These are phyloP conservation scores for Fusarium devonianum DNA, from an alignment of 2,329 filamentous ascomycete genomes.

Conservation along the genomic window DNA sequence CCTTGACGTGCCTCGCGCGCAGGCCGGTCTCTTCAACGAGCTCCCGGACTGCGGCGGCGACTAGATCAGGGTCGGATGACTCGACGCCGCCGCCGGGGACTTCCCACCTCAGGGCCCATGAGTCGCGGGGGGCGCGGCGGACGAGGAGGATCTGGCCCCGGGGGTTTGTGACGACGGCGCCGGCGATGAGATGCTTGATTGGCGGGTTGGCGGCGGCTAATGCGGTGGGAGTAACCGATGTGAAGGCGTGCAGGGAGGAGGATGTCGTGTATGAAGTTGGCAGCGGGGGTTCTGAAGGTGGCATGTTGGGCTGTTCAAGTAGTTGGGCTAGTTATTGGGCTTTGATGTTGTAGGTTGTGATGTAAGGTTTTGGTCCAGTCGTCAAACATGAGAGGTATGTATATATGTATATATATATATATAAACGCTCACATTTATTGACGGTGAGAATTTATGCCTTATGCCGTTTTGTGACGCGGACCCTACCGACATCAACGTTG, in stretches of 20 bases:
- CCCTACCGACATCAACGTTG: too few relatives aligned
- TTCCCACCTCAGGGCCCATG: constrained; percentile 41
- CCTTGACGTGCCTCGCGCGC: constrained; percentile 38
- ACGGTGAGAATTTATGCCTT: too few relatives aligned
- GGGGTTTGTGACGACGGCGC: constrained; percentile 34
- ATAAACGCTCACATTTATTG: too few relatives aligned
- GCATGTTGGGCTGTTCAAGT: constrained; percentile 7
- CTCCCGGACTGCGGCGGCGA: constrained; percentile 50
- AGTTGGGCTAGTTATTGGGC: neutral
- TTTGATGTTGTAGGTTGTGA: too few relatives aligned
- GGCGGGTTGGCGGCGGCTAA: constrained; percentile 32
- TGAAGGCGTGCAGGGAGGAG: constrained; percentile 27
- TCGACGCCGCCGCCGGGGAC: constrained; percentile 39
- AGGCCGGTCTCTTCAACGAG: constrained; percentile 57
- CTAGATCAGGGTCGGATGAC: constrained; percentile 26
- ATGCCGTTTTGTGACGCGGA: too few relatives aligned
- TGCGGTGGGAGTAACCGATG: constrained; percentile 13
- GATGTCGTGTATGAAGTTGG: constrained; percentile 26
- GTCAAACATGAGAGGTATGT: neutral
- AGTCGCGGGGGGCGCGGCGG: constrained; percentile 39
- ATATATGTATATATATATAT: neutral
- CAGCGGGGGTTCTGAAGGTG: constrained; percentile 6
- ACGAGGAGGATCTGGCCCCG: constrained; percentile 35
- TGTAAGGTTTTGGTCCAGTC: too few relatives aligned
- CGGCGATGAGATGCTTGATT: constrained; percentile 37